phyloP scores from a whole-genome alignment of 2,329 filamentous ascomycete genomes.

The Alternaria metachromatica region DNA sequence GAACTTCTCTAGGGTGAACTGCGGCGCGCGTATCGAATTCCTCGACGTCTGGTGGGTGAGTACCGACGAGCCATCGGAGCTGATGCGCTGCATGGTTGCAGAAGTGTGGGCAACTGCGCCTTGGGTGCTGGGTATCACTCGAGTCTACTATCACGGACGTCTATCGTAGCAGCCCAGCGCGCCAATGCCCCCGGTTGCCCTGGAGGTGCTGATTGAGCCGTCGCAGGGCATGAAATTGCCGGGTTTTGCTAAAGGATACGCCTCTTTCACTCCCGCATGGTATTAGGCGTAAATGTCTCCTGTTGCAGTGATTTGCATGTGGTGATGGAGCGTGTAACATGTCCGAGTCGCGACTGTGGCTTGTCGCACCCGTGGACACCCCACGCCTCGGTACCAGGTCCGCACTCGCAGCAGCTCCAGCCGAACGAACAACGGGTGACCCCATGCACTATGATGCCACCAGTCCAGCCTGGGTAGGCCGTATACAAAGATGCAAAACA shows the following conservation, averaged over 20 bases:
- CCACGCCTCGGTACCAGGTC: conserved; percentile 26
- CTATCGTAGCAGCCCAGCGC: conserved; percentile 19
- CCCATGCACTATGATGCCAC: conserved; percentile 22
- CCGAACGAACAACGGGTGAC: conserved; percentile 18
- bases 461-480: background rate
- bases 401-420: conserved; percentile 18
- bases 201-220: conserved; percentile 19
- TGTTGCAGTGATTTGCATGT: background rate
- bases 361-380: conserved; percentile 26
- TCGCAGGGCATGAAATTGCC: conserved; percentile 18
- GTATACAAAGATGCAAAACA: background rate
- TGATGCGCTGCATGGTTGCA: conserved; percentile 42
- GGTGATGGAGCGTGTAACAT: background rate
- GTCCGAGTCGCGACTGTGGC: conserved; percentile 26
- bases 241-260: background rate
- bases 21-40: conserved; percentile 58
- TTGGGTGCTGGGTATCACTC: conserved; percentile 2
- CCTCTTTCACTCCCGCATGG: background rate
- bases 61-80: conserved; percentile 52
- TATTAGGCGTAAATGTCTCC: background rate
- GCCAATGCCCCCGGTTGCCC: conserved; percentile 13
- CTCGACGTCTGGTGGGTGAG: conserved; percentile 51
- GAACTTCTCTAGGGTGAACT: conserved; percentile 83
- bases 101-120: background rate
- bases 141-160: conserved; percentile 9